Conservation (phyloP, 257 asterid genomes). For the Anisodus tanguticus region DNA sequence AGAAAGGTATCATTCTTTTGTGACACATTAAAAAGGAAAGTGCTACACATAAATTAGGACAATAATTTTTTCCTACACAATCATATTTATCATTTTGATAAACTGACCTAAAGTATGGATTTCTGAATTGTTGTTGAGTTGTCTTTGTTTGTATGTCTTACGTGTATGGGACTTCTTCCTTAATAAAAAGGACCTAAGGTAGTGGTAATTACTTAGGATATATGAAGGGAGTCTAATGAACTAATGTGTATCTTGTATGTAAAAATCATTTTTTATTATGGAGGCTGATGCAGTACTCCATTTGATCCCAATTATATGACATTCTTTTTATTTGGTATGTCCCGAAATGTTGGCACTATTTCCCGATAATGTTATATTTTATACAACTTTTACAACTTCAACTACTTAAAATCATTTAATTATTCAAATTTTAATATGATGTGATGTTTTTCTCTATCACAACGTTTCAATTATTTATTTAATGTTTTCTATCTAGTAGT, state of each 20-base stretch:
- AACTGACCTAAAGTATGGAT: not conserved
- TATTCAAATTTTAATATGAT: not conserved
- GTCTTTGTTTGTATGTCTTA: not conserved
- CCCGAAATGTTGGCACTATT: not conserved
- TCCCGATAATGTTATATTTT: not conserved
- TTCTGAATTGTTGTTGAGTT: not conserved
- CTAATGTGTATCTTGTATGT: too few species aligned
- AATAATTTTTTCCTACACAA: not conserved
- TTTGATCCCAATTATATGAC: not conserved
- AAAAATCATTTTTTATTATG: not conserved
- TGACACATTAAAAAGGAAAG: not conserved
- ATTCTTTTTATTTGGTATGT: not conserved
- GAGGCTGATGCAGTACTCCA: not conserved
- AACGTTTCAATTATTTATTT: constrained; percentile 1
- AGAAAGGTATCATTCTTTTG: not conserved
- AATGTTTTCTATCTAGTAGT: not conserved
- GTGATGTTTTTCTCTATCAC: not conserved
- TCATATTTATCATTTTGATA: not conserved
- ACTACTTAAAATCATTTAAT: not conserved
- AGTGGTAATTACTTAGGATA: too few species aligned
- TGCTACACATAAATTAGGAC: not conserved
- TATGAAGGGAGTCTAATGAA: too few species aligned
- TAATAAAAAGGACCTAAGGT: too few species aligned
- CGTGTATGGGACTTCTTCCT: too few species aligned
- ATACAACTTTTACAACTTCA: not conserved